These are phyloP conservation scores for Calonectria ilicicola DNA, from an alignment of 2,329 filamentous ascomycete genomes.

Conservation along the genomic window DNA sequence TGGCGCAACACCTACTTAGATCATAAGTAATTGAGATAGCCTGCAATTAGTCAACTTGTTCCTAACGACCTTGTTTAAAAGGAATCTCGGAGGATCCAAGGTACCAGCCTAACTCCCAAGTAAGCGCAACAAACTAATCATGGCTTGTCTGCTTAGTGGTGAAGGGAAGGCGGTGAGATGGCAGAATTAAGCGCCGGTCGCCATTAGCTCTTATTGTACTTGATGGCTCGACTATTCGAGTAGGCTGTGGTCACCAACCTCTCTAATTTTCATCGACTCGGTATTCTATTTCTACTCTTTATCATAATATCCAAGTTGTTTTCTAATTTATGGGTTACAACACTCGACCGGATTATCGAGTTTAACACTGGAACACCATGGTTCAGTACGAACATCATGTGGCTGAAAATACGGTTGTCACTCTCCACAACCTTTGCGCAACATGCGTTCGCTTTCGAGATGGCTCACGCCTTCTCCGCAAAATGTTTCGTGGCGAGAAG, in stretches of 20 bases:
- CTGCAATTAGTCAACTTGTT: too few relatives aligned
- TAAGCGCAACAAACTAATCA: neutral
- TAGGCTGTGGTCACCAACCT: neutral
- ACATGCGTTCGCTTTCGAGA: neutral
- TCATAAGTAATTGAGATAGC: too few relatives aligned
- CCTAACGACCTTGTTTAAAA: neutral
- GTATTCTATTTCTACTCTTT: neutral
- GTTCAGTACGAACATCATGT: conserved; percentile 2
- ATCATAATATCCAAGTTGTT: neutral
- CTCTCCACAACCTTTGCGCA: conserved; percentile 6
- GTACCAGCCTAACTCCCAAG: too few relatives aligned
- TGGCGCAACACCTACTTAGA: too few relatives aligned
- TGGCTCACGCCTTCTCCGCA: neutral
- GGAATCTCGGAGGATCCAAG: neutral
- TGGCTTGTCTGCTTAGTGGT: neutral
- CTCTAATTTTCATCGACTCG: neutral
- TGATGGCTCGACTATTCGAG: neutral
- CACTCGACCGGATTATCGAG: neutral
- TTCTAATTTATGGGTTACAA: neutral
- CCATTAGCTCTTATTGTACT: neutral
- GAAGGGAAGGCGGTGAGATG: neutral
- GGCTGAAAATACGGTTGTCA: neutral
- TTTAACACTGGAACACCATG: neutral
- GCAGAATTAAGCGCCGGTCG: neutral
- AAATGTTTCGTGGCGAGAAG: neutral